Base-by-base conservation (phyloP, 2,329 filamentous ascomycete genomes). In the Ceratocystis variospora region DNA sequence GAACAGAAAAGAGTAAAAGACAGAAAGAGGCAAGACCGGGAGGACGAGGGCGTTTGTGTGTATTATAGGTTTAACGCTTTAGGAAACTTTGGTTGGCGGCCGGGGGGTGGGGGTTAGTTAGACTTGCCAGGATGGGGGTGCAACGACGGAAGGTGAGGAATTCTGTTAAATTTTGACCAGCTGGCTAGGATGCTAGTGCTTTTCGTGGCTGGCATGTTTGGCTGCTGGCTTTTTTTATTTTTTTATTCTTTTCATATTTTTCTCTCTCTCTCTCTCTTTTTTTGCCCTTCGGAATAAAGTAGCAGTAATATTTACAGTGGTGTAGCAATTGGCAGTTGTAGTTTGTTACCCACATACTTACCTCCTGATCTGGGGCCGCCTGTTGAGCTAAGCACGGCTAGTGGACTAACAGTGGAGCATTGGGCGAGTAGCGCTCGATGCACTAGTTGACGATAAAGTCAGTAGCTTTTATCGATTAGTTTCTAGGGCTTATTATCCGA, bases 21-120 rank as follows among this genome's bases (percentile, higher is more conserved):
- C 63, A 63, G 59, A 67, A 67, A 67, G 66, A 63, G 57, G 63
- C 65, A 65, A 65, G 63, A 65, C 63, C 59, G 48, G 66, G 63
- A 65, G 62, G 66, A 63, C 62, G 62, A 64, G 66, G 44, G 28
- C 50, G 45, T 48, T 67, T 25, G 19, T 31, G 57, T 62, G 53
- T 67, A 67, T 62, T 65, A 64, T 64, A 67, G 62, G 55, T 63
- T 25, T 57, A 55, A 46, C 46, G 44, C 62, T 64, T 46, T 33
- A 15, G 46, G 46, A 31, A 63, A 31, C 12, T 37, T 48, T 8
- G 28, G 55, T 37, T 19, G 31, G 31, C 55, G 41, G 44, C 41
- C 41, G 61, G 61, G 61, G 61, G 61, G 33, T 45, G 41, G 61
- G 41, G 61, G 61, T 41, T 41, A 19, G 41, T 48, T 50, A 31